Evolutionary conservation across 495 filamentous ascomycete species (phyloP), one percentile per base, ranked within the genome.

Genomic region (Thermochaetoides thermophila): DNA sequence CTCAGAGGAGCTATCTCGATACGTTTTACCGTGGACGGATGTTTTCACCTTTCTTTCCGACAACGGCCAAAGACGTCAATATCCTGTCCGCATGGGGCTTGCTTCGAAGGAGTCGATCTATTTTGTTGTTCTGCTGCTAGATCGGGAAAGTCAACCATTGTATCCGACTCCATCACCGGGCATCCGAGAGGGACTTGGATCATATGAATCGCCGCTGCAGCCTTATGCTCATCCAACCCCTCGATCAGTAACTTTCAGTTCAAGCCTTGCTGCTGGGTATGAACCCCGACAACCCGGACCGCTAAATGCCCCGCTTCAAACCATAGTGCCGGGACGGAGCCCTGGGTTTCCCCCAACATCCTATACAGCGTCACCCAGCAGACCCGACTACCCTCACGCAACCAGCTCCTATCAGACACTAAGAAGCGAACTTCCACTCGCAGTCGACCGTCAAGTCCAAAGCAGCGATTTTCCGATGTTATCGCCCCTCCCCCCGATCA

Each of bases 101-200:
- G 63, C 59, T 9, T 69, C 65, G 33, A 56, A 58, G 37, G 59
- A 67, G 20, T 65, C 67, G 35, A 63, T 69, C 18, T 71, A 66
- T 44, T 68, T 70, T 40, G 56, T 71, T 15, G 57, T 69, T 3
- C 36, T 70, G 18, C 29, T 61, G 25, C 43, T 73, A 36, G 49
- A 35, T 13, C 37, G 50, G 1, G 35, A 48, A 7, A 20, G 43
- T 1, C 56, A 50, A 31, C 43, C 52, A 17, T 61, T 57, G 26
- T 59, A 57, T 17, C 57, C 53, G 12, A 59, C 61, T 1, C 58
- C 64, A 7, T 64, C 64, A 13, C 63, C 61, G n/a, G 60, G 60
- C 40, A 37, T 57, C 17, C 47, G 63, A 36, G 63, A 68, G 9
- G 45, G 57, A 17, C 49, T 49, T 23, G 61, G 63, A 29, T 55